Conservation (phyloP, 495 filamentous ascomycete genomes). For the Lasiosphaeria hispida region DNA sequence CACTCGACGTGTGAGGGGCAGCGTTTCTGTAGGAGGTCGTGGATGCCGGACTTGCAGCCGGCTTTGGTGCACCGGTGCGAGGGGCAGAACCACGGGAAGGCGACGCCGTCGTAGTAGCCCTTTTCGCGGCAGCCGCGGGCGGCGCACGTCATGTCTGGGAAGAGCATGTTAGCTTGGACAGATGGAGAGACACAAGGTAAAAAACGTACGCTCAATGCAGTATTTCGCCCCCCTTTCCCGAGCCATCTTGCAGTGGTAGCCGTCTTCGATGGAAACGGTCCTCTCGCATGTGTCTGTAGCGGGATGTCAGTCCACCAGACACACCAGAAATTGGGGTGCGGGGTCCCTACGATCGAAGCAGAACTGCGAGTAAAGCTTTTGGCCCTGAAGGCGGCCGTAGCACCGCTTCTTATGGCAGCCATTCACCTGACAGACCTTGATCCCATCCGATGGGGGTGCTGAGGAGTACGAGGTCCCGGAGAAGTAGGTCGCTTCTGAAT, state of each 20-base stretch:
- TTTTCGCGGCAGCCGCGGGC: neutral
- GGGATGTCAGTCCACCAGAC: neutral
- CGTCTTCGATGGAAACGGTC: neutral
- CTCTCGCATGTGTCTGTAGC: neutral
- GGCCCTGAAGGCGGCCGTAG: too few relatives aligned
- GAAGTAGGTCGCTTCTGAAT: too few relatives aligned
- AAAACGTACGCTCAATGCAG: slow-evolving; percentile 1
- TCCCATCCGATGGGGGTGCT: too few relatives aligned
- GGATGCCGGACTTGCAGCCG: slow-evolving; percentile 2
- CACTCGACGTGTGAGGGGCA: slow-evolving; percentile 13
- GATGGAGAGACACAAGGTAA: neutral
- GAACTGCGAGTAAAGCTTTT: too few relatives aligned
- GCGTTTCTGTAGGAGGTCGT: slow-evolving; percentile 9
- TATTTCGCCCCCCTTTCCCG: neutral
- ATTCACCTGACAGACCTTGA: too few relatives aligned
- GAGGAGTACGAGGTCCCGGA: too few relatives aligned
- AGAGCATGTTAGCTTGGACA: neutral
- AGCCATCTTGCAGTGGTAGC: slow-evolving; percentile 2
- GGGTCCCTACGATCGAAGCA: too few relatives aligned
- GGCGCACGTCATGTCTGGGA: slow-evolving; percentile 6
- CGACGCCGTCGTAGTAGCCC: slow-evolving; percentile 3
- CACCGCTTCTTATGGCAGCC: too few relatives aligned
- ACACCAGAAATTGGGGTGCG: too few relatives aligned
- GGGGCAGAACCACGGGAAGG: slow-evolving; percentile 5
- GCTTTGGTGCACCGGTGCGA: slow-evolving; percentile 12